Percentiles rank a stretch among this genome's conserved stretches.
Conservation (phyloP, 1,284 basidiomycete species). For the Bjerkandera adusta region DNA sequence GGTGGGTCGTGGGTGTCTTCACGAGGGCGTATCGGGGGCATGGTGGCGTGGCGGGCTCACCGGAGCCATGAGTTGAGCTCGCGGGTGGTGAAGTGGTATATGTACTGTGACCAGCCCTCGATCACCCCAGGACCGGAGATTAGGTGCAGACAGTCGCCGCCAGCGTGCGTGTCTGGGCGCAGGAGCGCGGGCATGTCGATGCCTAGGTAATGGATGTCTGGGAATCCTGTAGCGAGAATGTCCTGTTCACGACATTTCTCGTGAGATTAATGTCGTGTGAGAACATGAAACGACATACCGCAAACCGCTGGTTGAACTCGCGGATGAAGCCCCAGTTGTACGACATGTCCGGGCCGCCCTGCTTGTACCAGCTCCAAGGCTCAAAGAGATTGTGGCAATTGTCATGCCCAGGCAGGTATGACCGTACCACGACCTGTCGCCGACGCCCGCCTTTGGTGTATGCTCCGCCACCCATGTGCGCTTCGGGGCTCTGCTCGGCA, state of each 20-base stretch:
- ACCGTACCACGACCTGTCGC: slow-evolving; percentile 51
- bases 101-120: slow-evolving; percentile 70
- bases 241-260: slow-evolving; percentile 30
- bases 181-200: slow-evolving; percentile 59
- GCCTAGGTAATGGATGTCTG: slow-evolving; percentile 53
- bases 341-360: slow-evolving; percentile 41
- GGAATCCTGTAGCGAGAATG: slow-evolving; percentile 42
- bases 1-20: too few species aligned
- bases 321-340: slow-evolving; percentile 65
- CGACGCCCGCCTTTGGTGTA: slow-evolving; percentile 18
- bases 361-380: slow-evolving; percentile 42
- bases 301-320: slow-evolving; percentile 52
- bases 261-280: not conserved
- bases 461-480: slow-evolving; percentile 14
- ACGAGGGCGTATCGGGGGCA: too few species aligned
- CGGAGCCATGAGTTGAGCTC: slow-evolving; percentile 24
- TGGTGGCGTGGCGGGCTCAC: too few species aligned
- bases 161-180: slow-evolving; percentile 61
- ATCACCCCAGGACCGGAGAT: slow-evolving; percentile 62
- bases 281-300: slow-evolving; percentile 36
- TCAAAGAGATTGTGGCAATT: slow-evolving; percentile 48
- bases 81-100: slow-evolving; percentile 58
- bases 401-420: slow-evolving; percentile 66
- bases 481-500: slow-evolving; percentile 7
- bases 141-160: slow-evolving; percentile 63